phyloP scores from a whole-genome alignment of 2,329 filamentous ascomycete genomes.

The Colletotrichum euphorbiae region DNA sequence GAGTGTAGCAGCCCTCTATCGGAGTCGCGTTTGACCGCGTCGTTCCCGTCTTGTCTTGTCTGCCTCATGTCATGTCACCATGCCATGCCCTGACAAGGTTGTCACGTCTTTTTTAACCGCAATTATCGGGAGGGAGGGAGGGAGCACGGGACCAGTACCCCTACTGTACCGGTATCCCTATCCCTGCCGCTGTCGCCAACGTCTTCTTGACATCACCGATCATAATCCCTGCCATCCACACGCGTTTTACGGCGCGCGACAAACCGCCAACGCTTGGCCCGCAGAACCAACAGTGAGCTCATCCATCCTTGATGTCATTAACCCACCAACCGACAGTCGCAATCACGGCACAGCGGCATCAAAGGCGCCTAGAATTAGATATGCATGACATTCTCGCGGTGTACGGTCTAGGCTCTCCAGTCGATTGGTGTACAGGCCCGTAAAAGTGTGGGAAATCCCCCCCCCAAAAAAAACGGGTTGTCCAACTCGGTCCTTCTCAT shows the following conservation, averaged over 20 bases:
- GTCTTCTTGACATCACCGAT: slow-evolving; percentile 38
- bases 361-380: slow-evolving; percentile 12
- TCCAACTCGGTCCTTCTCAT: background rate
- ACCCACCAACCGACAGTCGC: slow-evolving; percentile 34
- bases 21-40: background rate
- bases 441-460: slow-evolving; percentile 8
- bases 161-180: slow-evolving; percentile 6
- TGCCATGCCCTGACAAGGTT: background rate
- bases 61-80: background rate
- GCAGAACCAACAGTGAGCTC: slow-evolving; percentile 16
- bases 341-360: slow-evolving; percentile 39
- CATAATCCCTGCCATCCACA: background rate
- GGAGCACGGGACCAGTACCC: background rate
- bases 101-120: background rate
- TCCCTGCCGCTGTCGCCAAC: slow-evolving; percentile 21
- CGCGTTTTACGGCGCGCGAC: slow-evolving; percentile 20
- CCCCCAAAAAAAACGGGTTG: slow-evolving; percentile 19
- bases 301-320: slow-evolving; percentile 36
- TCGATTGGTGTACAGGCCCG: background rate
- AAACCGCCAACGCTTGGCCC: slow-evolving; percentile 36
- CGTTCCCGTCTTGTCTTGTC: background rate
- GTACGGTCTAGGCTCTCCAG: slow-evolving; percentile 22
- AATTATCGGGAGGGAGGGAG: background rate
- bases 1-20: background rate
- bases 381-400: slow-evolving; percentile 27